Evolutionary conservation across 2,329 filamentous ascomycete species (phyloP), one percentile per base, ranked within the genome.

Genomic region (Aspergillus piperis): DNA sequence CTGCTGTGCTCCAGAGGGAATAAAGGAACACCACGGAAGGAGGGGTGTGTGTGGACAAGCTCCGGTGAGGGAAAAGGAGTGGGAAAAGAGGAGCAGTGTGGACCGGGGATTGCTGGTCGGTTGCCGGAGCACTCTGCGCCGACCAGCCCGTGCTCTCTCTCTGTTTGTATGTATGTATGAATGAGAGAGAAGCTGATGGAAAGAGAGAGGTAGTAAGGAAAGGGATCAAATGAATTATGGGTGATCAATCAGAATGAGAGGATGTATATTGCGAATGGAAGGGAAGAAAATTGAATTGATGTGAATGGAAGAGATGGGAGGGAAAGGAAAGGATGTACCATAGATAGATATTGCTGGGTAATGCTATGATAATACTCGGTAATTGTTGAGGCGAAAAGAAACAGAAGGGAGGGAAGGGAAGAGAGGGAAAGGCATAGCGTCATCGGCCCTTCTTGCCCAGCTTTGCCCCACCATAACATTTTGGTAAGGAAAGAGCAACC

Each of bases 381-480:
- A 32, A 10, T 32, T 23, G 42, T 30, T 32, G 21, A 36, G 41
- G 57, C 8, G 41, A 21, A 17, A 30, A 19, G 10, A 30, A 25
- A 10, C 27, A 10, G 27, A 30, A 10, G 27, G 10, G 27, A 30
- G 27, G 27, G 27, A 30, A 30, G 27, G 27, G 27, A 30, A 30
- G 27, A 7, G 7, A 25, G 7, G 25, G 51, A 15, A 50, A 36
- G 8, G 39, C 56, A 60, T 58, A 59, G 62, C 66, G 68, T 70
- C 68, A 70, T 70, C 61, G 47, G 32, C 10, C 11, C 4, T 11
- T 36, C 32, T 36, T 13, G 27, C 27, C 32, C 10, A 13, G 10
- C 10, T 36, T 36, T 36, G 32, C 32, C 32, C 32, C 32, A 36
- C 32, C 32, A 36, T 36, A 36, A 36, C 32, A 36, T 13, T 36